Evolutionary conservation across 352 stramenopile species (phyloP), one percentile per base, ranked within the genome.

Genomic region (Globisporangium viniferum): DNA sequence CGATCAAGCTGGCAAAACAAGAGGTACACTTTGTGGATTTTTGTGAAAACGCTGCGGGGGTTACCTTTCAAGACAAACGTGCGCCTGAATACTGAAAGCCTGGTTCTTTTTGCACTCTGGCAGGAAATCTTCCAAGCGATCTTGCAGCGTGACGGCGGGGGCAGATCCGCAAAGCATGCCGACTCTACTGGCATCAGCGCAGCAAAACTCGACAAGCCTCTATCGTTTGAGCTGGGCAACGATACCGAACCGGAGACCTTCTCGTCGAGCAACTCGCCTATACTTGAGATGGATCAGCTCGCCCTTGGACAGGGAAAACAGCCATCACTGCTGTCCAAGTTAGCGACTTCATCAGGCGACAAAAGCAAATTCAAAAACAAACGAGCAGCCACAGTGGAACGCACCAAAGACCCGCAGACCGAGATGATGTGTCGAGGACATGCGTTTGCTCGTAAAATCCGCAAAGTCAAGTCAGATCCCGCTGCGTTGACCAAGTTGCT

Each of bases 91-190:
- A 12, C 41, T 49, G 41, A 49, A 49, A n/a, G 20, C 7, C 44
- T 51, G 20, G 44, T 10, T 51, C 18, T 51, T 24, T 20, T 44
- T 68, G 51, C 18, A 2, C 33, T 18, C 29, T 1, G 14, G 1
- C 18, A 73, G 67, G 62, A 69, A 49, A 73, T 73, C 48, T 73
- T 51, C 10, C 53, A 59, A 36, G 67, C 67, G 18, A 59, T 73
- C 33, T 49, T 73, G 39, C 62, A 69, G 54, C 67, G 67, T 6
- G 55, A 60, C n/a, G 12, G 56, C 2, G 7, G 8, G 7, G 22
- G 15, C 22, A 59, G 33, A 31, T 24, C 63, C 8, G 4, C 29
- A 31, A n/a, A 31, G 6, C 31, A 27, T 22, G 20, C 10, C 18
- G 9, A 65, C 9, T 33, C 24, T n/a, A 46, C 5, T 9, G 6